phyloP scores from a whole-genome alignment of 768 basidiomycete species.

The Harrya chromipes region DNA sequence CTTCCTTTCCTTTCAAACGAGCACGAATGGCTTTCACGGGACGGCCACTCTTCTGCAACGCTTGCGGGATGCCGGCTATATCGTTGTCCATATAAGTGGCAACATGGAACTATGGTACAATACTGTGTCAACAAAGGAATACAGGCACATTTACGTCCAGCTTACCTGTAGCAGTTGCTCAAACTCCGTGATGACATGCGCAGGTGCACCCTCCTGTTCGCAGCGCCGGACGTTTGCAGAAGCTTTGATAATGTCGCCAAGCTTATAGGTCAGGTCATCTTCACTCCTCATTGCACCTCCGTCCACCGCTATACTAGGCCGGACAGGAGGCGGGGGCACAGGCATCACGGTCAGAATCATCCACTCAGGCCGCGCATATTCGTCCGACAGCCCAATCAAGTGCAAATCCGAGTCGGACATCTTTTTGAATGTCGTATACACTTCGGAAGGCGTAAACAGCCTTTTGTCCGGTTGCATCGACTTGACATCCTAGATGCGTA shows the following conservation, averaged over 20 bases:
- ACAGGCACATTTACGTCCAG: background rate
- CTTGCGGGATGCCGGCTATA: conserved; percentile 96
- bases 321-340: conserved; percentile 96
- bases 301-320: conserved; percentile 96
- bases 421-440: conserved; percentile 95
- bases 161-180: conserved; percentile 92
- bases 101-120: conserved; percentile 76
- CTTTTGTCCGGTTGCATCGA: conserved; percentile 80
- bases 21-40: conserved; percentile 98
- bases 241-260: conserved; percentile 94
- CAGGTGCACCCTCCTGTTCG: conserved; percentile 95
- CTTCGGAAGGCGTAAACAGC: conserved; percentile 78
- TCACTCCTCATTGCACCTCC: conserved; percentile 96
- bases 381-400: conserved; percentile 88
- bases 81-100: conserved; percentile 99
- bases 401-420: conserved; percentile 87
- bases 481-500: conserved; percentile 63
- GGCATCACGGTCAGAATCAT: conserved; percentile 99
- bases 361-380: conserved; percentile 98
- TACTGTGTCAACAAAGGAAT: background rate
- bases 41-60: conserved; percentile 94
- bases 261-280: conserved; percentile 97
- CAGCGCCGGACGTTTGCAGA: conserved; percentile 88
- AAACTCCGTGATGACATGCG: conserved; percentile 92
- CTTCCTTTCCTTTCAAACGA: conserved; percentile 97